Base-by-base conservation (phyloP, 306 rosid species). In the Casuarina equisetifolia region DNA sequence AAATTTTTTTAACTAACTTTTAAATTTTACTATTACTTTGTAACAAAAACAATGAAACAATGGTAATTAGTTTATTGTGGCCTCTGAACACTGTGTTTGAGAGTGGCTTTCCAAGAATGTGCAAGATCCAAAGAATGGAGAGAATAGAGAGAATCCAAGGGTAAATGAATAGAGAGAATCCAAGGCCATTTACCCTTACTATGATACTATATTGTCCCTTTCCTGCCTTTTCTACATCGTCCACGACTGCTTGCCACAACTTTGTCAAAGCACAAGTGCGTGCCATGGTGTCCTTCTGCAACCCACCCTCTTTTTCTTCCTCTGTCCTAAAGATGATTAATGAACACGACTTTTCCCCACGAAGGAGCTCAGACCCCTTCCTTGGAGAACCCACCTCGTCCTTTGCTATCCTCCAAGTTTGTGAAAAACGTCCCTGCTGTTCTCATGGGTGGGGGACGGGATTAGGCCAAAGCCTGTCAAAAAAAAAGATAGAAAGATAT, bases 91-190 rank as follows among this genome's bases (percentile, higher is more conserved):
- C 64, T 16, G 39, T 5, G 25, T 3, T 51, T 20, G 36, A 20
- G 62, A 74, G 39, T 57, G 20, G 54, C 50, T 35, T 61, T 67
- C 9, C 16, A 73, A 43, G 70, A 45, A 3, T 67, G 50, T 66
- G 68, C 78, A 42, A 67, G 70, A 51, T 61, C 42, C 39, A 63
- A 43, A 19, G n/a, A 16, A 75, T 25, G 5, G 17, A 46, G 59
- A 62, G 70, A 3, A 51, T 74, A 74, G 46, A 73, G 76, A 75
- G 91, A 87, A 85, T 87, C 90, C 88, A 80, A 85, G 67, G 83
- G n/a, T n/a, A n/a, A n/a, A n/a, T n/a, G 70, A 3, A 51, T 74
- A 74, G 46, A 73, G 76, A 75, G 91, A 87, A 85, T 87, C 90
- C 88, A 80, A 85, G 67, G 83, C 61, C 78, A 75, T 72, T 16